phyloP scores from a whole-genome alignment of 805 yeast species.

The Schwanniomyces pseudopolymorphus region DNA sequence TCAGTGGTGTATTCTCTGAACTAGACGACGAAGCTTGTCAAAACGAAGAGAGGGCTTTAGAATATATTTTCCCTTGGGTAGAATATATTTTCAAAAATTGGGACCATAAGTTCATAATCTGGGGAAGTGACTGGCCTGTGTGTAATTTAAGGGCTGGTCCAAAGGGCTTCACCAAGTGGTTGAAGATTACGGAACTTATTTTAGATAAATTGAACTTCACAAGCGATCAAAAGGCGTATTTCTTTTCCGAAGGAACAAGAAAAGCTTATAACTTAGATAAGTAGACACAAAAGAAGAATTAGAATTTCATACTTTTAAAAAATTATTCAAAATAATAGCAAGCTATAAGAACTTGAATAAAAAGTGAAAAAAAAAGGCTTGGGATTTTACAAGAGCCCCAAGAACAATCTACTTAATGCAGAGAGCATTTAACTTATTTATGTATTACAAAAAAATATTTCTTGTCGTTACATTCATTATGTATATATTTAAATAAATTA shows the following conservation, averaged over 20 bases:
- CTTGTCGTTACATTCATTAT: too few species aligned
- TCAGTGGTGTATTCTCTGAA: conserved; percentile 45
- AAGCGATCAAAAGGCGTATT: not conserved
- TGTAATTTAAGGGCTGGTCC: conserved; percentile 15
- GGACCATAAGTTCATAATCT: conserved; percentile 27
- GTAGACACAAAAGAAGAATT: too few species aligned
- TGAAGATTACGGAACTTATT: conserved; percentile 13
- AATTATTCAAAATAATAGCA: too few species aligned
- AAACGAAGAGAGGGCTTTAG: conserved; percentile 13
- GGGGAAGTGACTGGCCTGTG: conserved; percentile 51
- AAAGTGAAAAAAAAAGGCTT: too few species aligned
- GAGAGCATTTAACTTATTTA: too few species aligned
- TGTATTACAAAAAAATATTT: too few species aligned
- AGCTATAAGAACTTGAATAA: too few species aligned
- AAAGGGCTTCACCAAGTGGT: conserved; percentile 21
- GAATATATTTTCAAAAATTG: conserved; percentile 28
- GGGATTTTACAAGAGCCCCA: too few species aligned
- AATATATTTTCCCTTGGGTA: conserved; percentile 31
- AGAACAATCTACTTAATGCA: too few species aligned
- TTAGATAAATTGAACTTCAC: conserved; percentile 9
- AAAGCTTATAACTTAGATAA: not conserved
- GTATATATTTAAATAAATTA: too few species aligned
- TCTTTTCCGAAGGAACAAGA: not conserved
- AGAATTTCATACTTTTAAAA: too few species aligned
- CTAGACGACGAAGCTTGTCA: conserved; percentile 17